Evolutionary conservation across 2,329 filamentous ascomycete genomes (phyloP).

Genomic region (Aschersonia sp.): DNA sequence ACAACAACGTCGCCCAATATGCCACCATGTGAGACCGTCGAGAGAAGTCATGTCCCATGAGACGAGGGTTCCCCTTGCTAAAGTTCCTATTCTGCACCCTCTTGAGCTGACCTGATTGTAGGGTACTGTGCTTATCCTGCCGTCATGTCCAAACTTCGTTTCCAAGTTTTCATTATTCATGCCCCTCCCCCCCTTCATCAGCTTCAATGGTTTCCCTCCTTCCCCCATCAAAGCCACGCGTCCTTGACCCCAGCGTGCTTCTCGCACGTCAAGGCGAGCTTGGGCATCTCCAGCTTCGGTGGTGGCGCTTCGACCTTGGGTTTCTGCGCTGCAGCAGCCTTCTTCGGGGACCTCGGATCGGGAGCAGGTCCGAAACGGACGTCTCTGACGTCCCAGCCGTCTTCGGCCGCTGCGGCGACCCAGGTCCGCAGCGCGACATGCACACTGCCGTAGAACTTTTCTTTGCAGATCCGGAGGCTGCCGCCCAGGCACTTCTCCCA

Average conservation of each 20-base stretch:
- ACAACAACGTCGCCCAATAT: background rate
- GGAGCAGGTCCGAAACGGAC: constrained; percentile 58
- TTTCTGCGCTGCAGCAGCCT: constrained; percentile 16
- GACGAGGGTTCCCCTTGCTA: too few relatives aligned
- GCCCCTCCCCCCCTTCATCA: too few relatives aligned
- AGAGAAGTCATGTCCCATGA: too few relatives aligned
- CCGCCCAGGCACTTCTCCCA: constrained; percentile 84
- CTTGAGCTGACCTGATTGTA: too few relatives aligned
- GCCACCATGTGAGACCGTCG: too few relatives aligned
- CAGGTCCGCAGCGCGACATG: constrained; percentile 82
- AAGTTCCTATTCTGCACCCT: too few relatives aligned
- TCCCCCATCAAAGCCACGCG: constrained; percentile 13
- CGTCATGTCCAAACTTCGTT: background rate
- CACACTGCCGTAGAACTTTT: constrained; percentile 90
- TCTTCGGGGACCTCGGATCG: constrained; percentile 16
- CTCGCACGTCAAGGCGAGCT: constrained; percentile 33
- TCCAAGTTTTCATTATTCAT: background rate
- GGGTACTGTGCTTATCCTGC: background rate
- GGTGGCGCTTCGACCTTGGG: constrained; percentile 39
- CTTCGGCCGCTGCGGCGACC: constrained; percentile 75
- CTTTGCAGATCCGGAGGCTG: constrained; percentile 81
- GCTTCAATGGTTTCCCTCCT: background rate
- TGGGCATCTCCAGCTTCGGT: constrained; percentile 48
- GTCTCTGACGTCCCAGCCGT: constrained; percentile 73
- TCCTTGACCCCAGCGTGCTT: constrained; percentile 15